Evolutionary conservation across 2,329 filamentous ascomycete genomes (phyloP), one percentile per base, ranked within the genome.

Genomic region (Basipetospora chlamydospora): DNA sequence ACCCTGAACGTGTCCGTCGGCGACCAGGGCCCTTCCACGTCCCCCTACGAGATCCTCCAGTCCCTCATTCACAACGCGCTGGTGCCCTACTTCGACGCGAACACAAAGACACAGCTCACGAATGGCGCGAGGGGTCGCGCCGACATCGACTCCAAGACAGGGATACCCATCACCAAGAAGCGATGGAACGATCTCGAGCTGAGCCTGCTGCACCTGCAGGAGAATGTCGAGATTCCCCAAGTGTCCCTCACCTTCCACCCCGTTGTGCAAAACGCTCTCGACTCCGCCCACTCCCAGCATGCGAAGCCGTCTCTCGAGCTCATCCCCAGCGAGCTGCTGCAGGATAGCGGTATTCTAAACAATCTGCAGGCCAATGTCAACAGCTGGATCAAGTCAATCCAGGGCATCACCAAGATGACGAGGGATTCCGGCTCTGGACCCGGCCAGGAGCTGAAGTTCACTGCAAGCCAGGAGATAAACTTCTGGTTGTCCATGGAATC

Each of bases 401-500:
- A 95, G 55, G 80, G 80, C 33, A 92, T 95, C 47, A 98, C 90
- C 26, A 92, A 92, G 60, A 81, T 94, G 65, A 84, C 85, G 28
- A 77, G 86, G 50, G 90, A 98, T 48, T 77, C 84, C 1, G 64
- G 66, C 4, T 72, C 64, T 53, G 78, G 55, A 67, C 71, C 45
- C 69, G 58, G 55, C 38, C 60, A 63, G 42, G 60, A 64, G 39
- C 63, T 64, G 41, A 64, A 59, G 46, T 49, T 50, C 22, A 93
- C 86, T 16, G 90, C 90, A 22, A 88, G 84, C 39, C 90, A 96
- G 56, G 90, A 99, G 57, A 94, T 98, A 57, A 95, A 95, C 57
- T 98, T 98, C 53, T 99, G 90, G 90, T 59, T 98, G 35, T 92
- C 86, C 2, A 94, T 98, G 82, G 92, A 98, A 57, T 81, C 80